Evolutionary conservation across 2,329 filamentous ascomycete genomes (phyloP).

Genomic region (Fonsecaea nubica): DNA sequence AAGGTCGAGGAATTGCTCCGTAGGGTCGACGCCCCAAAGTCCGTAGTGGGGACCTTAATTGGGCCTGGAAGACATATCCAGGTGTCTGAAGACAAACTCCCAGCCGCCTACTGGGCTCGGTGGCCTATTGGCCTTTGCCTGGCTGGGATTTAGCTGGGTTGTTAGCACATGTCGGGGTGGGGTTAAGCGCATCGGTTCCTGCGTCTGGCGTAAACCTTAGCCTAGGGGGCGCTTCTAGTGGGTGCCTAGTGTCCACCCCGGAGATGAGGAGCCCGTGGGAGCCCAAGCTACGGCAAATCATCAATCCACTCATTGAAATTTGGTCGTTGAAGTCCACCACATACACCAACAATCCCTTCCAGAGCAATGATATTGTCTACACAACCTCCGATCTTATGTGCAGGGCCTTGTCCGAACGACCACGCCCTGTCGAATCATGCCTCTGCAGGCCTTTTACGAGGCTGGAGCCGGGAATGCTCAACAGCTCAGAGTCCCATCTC

Average conservation of each 20-base stretch:
- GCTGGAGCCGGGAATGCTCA: background rate
- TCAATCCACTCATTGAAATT: slow-evolving; percentile 24
- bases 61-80: slow-evolving; percentile 19
- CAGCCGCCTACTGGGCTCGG: slow-evolving; percentile 4
- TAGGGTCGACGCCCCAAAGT: slow-evolving; percentile 11
- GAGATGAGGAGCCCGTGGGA: slow-evolving; percentile 28
- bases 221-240: background rate
- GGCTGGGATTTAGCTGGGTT: background rate
- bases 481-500: background rate
- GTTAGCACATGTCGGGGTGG: slow-evolving; percentile 5
- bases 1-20: slow-evolving; percentile 12
- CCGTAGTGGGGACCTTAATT: slow-evolving; percentile 19
- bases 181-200: slow-evolving; percentile 28
- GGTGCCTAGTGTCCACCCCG: slow-evolving; percentile 16
- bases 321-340: slow-evolving; percentile 22
- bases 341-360: slow-evolving; percentile 11
- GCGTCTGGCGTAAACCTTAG: slow-evolving; percentile 21
- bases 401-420: slow-evolving; percentile 6
- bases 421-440: slow-evolving; percentile 6
- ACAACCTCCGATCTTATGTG: slow-evolving; percentile 8
- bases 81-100: background rate
- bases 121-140: background rate
- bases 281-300: slow-evolving; percentile 13
- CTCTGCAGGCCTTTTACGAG: background rate
- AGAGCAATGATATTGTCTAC: slow-evolving; percentile 12